Evolutionary conservation across 257 asterid species (phyloP), one percentile per base, ranked within the genome.

Genomic region (Eucommia ulmoides): DNA sequence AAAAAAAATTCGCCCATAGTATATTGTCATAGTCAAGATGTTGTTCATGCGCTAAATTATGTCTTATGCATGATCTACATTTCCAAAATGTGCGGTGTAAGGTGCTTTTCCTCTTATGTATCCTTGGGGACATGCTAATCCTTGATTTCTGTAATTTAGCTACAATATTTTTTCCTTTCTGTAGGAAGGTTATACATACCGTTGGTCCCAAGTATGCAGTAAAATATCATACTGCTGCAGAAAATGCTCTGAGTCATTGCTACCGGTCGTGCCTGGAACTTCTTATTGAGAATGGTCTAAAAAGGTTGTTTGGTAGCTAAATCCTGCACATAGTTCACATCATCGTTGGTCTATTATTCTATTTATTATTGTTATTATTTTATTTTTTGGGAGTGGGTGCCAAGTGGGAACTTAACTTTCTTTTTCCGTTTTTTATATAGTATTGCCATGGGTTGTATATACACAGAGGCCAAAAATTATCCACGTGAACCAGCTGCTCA

Each of bases 401-500:
- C 26, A 47, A 26, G 23, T 23, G 18, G 64, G 51, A 42, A 52
- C 49, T 42, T 60, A 25, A 54, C 47, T 3, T n/a, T 56, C 57
- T 55, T 33, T 38, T 33, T 47, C 19, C 8, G 18, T 24, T 68
- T 57, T 45, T 20, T 56, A 61, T 86, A 77, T 80, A 86, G 99
- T 76, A 79, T 91, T 72, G 97, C 95, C n/a, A 61, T 74, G 68
- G 97, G 94, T 24, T 91, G 99, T 72, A 81, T 91, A 56, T 86
- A 91, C 69, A 86, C 95, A 7, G 97, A 91, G 71, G 69, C 93
- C 64, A 91, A 91, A 66, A 81, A 76, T 66, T 91, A 86, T 70
- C 99, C 96, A 9, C 83, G 99, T 59, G 99, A 91, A 81, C 99
- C 93, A 50, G 96, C 99, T 65, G 95, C 95, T 5, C 99, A 91